A percentile compares a stretch with the other conserved stretches of the same genome.
phyloP scores from a whole-genome alignment of 768 basidiomycete genomes.

The Termitomyces bulborhizus region DNA sequence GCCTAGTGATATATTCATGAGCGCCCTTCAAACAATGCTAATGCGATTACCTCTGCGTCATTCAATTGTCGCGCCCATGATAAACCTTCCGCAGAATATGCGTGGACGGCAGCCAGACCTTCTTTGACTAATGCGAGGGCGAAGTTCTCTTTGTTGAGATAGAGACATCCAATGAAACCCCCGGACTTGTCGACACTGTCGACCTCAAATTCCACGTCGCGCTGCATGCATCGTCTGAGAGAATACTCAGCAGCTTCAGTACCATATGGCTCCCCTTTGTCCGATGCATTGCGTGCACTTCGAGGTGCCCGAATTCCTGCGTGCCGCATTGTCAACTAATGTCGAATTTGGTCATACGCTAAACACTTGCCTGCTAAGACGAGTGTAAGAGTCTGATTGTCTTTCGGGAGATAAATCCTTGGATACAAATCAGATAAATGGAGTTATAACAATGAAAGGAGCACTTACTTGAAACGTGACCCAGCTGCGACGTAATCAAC shows the following conservation, averaged over 20 bases:
- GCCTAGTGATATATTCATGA: slow-evolving; percentile 32
- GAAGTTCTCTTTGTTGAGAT: slow-evolving; percentile 82
- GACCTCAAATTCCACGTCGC: slow-evolving; percentile 91
- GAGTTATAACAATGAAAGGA: neutral
- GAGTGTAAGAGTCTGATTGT: slow-evolving; percentile 89
- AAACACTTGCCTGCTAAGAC: slow-evolving; percentile 68
- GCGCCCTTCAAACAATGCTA: neutral
- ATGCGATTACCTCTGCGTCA: slow-evolving; percentile 65
- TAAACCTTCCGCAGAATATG: slow-evolving; percentile 79
- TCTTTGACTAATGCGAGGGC: slow-evolving; percentile 81
- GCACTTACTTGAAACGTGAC: slow-evolving; percentile 84
- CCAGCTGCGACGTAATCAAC: slow-evolving; percentile 94
- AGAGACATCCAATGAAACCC: slow-evolving; percentile 89
- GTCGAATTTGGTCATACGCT: neutral
- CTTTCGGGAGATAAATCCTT: slow-evolving; percentile 81
- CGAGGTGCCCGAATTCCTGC: slow-evolving; percentile 88
- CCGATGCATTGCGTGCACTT: slow-evolving; percentile 69
- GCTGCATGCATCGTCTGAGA: slow-evolving; percentile 79
- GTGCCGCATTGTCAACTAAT: neutral
- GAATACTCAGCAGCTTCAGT: slow-evolving; percentile 77
- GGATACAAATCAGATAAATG: neutral
- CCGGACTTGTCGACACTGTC: slow-evolving; percentile 90
- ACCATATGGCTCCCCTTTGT: slow-evolving; percentile 89
- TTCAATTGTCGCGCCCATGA: slow-evolving; percentile 75
- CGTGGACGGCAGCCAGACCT: slow-evolving; percentile 84